Evolutionary conservation across 768 basidiomycete species (phyloP).

Genomic region (Tremella mesenterica): DNA sequence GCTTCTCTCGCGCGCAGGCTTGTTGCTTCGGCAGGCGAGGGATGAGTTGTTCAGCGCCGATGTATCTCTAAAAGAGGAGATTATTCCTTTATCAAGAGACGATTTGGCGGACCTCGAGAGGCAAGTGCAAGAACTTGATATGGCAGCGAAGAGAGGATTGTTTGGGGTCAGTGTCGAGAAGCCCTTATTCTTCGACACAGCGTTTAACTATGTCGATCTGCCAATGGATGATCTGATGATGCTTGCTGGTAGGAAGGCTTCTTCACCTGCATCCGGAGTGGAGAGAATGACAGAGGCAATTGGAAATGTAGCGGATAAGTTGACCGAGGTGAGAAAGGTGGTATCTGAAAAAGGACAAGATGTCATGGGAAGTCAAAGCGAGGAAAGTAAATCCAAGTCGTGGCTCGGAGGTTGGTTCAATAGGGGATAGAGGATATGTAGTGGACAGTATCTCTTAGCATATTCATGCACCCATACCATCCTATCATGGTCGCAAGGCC

Average conservation of each 20-base stretch:
- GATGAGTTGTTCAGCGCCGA: slow-evolving; percentile 13
- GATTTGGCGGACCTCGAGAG: slow-evolving; percentile 11
- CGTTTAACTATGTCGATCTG: slow-evolving; percentile 80
- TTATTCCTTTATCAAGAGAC: slow-evolving; percentile 10
- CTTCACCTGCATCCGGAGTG: too few species aligned
- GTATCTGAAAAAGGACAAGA: neutral
- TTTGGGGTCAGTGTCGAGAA: slow-evolving; percentile 56
- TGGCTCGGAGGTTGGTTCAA: slow-evolving; percentile 42
- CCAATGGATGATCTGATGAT: slow-evolving; percentile 69
- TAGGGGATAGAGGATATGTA: slow-evolving; percentile 4
- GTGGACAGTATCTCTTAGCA: neutral
- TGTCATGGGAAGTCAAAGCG: slow-evolving; percentile 48
- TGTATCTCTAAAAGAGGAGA: slow-evolving; percentile 18
- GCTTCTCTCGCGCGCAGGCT: slow-evolving; percentile 20
- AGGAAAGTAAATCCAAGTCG: slow-evolving; percentile 61
- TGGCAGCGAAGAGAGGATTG: slow-evolving; percentile 34
- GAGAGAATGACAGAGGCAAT: slow-evolving; percentile 25
- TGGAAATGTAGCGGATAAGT: slow-evolving; percentile 1
- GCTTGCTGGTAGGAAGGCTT: slow-evolving; percentile 59
- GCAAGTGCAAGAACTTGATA: slow-evolving; percentile 20
- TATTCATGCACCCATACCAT: neutral
- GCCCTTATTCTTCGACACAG: slow-evolving; percentile 86
- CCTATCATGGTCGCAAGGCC: neutral
- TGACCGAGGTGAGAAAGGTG: slow-evolving; percentile 7
- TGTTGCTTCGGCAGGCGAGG: slow-evolving; percentile 17